A percentile compares a stretch with the other conserved stretches of the same genome.
Evolutionary conservation across 23 red algal genomes (phyloP).

Genomic region (Cyanidioschyzon merolae): DNA sequence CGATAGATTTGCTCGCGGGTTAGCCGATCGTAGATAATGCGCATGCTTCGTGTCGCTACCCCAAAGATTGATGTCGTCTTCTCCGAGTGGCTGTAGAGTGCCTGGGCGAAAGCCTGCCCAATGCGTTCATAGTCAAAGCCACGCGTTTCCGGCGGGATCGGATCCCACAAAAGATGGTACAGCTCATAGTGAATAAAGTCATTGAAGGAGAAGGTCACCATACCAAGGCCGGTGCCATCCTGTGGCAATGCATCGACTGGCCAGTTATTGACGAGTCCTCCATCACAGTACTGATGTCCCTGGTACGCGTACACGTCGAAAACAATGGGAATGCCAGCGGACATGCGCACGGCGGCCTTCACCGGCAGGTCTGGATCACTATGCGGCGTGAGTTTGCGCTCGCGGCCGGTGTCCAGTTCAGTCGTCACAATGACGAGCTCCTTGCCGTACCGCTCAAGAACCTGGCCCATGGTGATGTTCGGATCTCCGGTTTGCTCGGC

Average conservation of each 20-base stretch:
- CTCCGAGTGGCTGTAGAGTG: constrained; percentile 11
- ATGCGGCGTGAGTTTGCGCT: constrained; percentile 21
- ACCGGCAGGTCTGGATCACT: constrained; percentile 26
- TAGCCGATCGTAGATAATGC: constrained; percentile 12
- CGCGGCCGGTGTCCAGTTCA: constrained; percentile 23
- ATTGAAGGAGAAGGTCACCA: constrained; percentile 20
- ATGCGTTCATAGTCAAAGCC: constrained; percentile 2
- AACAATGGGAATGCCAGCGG: constrained; percentile 23
- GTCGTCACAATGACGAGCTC: constrained; percentile 27
- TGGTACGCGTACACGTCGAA: constrained; percentile 21
- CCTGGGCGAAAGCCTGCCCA: neutral
- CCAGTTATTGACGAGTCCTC: constrained; percentile 29
- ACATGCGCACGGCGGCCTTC: constrained; percentile 24
- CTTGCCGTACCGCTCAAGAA: constrained; percentile 25
- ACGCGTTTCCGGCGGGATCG: neutral
- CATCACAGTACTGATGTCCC: constrained; percentile 30
- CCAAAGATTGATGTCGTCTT: neutral
- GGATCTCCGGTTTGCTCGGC: constrained; percentile 19
- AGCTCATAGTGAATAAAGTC: constrained; percentile 3
- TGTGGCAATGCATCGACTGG: constrained; percentile 21
- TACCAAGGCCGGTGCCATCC: constrained; percentile 17
- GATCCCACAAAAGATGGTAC: neutral
- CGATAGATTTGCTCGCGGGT: neutral
- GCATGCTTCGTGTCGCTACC: constrained; percentile 1
- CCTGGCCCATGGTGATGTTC: constrained; percentile 19